Percentiles rank a stretch among this genome's conserved stretches.
Evolutionary conservation across 768 basidiomycete species (phyloP).

Genomic region (Gloeopeniophorella convolvens): DNA sequence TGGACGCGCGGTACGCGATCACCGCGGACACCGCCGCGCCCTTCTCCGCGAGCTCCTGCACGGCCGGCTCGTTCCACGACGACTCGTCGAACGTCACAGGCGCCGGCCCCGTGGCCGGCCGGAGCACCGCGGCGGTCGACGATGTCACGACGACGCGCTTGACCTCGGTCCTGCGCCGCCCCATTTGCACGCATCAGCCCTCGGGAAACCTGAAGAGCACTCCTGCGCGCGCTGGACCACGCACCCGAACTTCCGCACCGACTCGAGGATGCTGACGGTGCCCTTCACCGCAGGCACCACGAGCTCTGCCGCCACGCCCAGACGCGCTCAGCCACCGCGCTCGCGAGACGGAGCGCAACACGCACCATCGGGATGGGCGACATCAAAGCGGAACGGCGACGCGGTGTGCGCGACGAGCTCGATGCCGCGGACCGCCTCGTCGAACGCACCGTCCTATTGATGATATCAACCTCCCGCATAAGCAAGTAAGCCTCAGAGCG

Average conservation of each 20-base stretch:
- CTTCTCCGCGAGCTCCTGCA: conserved; percentile 38
- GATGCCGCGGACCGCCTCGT: conserved; percentile 38
- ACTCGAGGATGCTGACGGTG: neutral
- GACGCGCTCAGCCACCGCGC: neutral
- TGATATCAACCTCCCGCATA: too few relatives aligned
- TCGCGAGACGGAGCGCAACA: neutral
- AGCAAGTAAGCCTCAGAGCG: too few relatives aligned
- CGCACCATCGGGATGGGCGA: conserved; percentile 15
- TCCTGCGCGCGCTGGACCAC: neutral
- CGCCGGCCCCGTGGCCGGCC: conserved; percentile 2
- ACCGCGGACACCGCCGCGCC: conserved; percentile 36
- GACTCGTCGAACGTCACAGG: conserved; percentile 37
- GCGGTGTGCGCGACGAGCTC: conserved; percentile 34
- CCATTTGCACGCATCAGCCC: neutral
- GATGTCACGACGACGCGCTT: conserved; percentile 68
- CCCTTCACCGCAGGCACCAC: neutral
- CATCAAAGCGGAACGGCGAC: conserved; percentile 29
- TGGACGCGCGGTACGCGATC: conserved; percentile 54
- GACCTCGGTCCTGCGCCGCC: conserved; percentile 42
- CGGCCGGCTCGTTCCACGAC: conserved; percentile 52
- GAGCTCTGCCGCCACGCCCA: neutral
- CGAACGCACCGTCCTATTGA: conserved; percentile 31
- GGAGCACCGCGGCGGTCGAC: conserved; percentile 46
- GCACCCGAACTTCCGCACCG: neutral
- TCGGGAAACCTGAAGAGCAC: neutral